Conservation (phyloP, 139 green algal species). For the Volvox africanus region DNA sequence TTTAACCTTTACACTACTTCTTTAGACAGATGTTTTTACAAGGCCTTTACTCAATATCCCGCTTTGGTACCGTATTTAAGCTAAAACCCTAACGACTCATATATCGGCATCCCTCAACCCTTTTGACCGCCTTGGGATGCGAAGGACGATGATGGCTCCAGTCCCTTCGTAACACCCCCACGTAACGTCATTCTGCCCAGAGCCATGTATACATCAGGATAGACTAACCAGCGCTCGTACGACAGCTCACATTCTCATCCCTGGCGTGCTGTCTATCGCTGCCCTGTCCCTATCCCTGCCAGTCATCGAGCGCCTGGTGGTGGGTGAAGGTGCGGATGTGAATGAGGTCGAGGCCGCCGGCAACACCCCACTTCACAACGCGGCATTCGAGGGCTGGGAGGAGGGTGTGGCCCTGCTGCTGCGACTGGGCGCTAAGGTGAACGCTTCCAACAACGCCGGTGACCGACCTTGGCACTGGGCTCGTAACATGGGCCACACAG, state of each 20-base stretch:
- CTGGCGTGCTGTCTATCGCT: background rate
- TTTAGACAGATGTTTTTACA: too few relatives aligned
- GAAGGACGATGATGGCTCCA: too few relatives aligned
- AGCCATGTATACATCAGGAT: too few relatives aligned
- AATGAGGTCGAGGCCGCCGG: conserved; percentile 96
- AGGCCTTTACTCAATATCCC: too few relatives aligned
- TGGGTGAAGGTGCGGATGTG: conserved; percentile 75
- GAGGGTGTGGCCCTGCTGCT: conserved; percentile 90
- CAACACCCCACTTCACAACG: conserved; percentile 88
- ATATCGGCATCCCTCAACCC: too few relatives aligned
- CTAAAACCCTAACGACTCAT: too few relatives aligned
- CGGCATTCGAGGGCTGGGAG: conserved; percentile 87
- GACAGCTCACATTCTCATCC: background rate
- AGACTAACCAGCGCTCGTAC: background rate
- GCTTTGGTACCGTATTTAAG: too few relatives aligned
- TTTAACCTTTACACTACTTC: too few relatives aligned
- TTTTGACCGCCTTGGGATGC: too few relatives aligned
- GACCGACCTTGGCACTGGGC: conserved; percentile 89
- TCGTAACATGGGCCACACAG: conserved; percentile 82
- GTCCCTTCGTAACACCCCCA: too few relatives aligned
- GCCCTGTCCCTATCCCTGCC: conserved; percentile 20
- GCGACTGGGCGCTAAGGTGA: conserved; percentile 86
- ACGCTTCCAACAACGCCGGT: conserved; percentile 95
- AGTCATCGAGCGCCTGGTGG: conserved; percentile 74
- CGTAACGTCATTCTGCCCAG: too few relatives aligned